These are phyloP conservation scores for Pinus tabuliformis DNA, from an alignment of 75 land plant genomes.

Conservation along the genomic window DNA sequence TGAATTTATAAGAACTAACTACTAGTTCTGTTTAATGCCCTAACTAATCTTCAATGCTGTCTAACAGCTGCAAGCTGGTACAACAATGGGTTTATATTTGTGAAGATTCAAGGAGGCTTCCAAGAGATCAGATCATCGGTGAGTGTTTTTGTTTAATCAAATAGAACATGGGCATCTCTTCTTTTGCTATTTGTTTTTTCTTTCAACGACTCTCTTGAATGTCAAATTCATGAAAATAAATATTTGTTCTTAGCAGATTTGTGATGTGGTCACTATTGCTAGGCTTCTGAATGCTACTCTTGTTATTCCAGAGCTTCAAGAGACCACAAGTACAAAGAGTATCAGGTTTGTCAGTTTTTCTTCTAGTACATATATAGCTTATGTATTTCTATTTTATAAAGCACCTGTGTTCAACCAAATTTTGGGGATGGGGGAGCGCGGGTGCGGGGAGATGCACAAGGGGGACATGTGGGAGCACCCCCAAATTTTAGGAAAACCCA, in stretches of 20 bases:
- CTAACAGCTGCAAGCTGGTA: constrained; percentile 51
- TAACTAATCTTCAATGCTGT: constrained; percentile 4
- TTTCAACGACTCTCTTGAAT: background rate
- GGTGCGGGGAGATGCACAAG: too few species aligned
- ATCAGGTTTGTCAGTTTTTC: constrained; percentile 46
- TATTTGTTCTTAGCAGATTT: constrained; percentile 49
- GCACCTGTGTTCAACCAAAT: background rate
- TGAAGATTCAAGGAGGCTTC: constrained; percentile 77
- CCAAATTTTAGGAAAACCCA: too few species aligned
- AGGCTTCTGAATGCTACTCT: constrained; percentile 83
- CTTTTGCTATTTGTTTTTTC: background rate
- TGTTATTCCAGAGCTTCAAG: constrained; percentile 80
- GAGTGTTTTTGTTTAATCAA: constrained; percentile 15
- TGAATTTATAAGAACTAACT: background rate
- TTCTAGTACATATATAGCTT: background rate
- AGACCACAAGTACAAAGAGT: constrained; percentile 61
- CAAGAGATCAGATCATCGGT: constrained; percentile 88
- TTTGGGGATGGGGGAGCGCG: too few species aligned
- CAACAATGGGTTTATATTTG: constrained; percentile 67
- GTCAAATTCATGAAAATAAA: background rate
- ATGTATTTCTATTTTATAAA: background rate
- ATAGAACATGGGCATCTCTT: background rate
- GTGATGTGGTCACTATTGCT: constrained; percentile 76
- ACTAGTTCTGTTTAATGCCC: background rate
- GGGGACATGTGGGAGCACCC: too few species aligned